Evolutionary conservation across 2,329 filamentous ascomycete genomes (phyloP).

Genomic region (Xylariaceae sp.): DNA sequence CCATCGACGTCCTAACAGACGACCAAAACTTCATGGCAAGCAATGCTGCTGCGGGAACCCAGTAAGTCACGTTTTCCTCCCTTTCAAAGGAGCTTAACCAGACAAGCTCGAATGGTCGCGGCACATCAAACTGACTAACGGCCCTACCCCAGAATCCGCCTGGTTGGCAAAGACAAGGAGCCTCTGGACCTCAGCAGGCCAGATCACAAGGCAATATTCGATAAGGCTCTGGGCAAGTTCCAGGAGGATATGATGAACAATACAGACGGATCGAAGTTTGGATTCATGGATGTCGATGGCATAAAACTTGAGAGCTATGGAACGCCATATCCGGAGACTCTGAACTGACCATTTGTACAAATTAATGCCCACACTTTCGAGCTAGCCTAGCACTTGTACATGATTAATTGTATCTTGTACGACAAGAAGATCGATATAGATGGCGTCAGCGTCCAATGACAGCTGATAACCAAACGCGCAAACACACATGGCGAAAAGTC

Average conservation of each 20-base stretch:
- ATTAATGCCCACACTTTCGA: neutral
- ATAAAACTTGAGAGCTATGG: slow-evolving; percentile 31
- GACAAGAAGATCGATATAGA: too few species aligned
- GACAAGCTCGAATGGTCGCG: too few species aligned
- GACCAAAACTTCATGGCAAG: slow-evolving; percentile 44
- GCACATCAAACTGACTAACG: neutral
- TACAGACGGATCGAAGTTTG: slow-evolving; percentile 28
- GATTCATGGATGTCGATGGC: slow-evolving; percentile 30
- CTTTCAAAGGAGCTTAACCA: too few species aligned
- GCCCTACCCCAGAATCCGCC: slow-evolving; percentile 22
- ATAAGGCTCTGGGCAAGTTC: slow-evolving; percentile 29
- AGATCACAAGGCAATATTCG: slow-evolving; percentile 28
- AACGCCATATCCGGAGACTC: slow-evolving; percentile 17
- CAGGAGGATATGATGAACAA: slow-evolving; percentile 28
- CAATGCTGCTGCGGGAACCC: slow-evolving; percentile 28
- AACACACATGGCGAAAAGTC: too few species aligned
- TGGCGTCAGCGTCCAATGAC: too few species aligned
- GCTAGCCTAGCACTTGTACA: too few species aligned
- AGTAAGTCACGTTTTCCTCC: slow-evolving; percentile 22
- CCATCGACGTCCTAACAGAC: slow-evolving; percentile 42
- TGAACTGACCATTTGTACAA: neutral
- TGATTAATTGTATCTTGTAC: too few species aligned
- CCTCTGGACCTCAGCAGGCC: slow-evolving; percentile 30
- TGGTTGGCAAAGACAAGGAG: slow-evolving; percentile 30
- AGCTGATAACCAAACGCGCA: too few species aligned